Base-by-base conservation (phyloP, 768 basidiomycete species). In the Baorangia bicolor region DNA sequence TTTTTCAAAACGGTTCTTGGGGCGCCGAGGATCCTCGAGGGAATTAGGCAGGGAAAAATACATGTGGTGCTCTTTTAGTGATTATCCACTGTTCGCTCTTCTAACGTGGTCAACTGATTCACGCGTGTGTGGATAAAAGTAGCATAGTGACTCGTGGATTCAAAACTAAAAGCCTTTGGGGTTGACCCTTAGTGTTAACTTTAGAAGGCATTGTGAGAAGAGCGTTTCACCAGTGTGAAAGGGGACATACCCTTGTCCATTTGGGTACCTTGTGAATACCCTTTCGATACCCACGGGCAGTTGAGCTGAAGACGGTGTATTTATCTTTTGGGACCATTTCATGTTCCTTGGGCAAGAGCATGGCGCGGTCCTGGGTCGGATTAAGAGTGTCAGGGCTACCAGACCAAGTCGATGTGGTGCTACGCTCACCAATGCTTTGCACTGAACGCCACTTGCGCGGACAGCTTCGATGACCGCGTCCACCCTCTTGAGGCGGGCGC, bases 221-320 rank as follows among this genome's bases (percentile, higher is more conserved):
- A 16, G 42, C 33, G 4, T 48, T 49, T 39, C 20, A 20, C 27
- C 45, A 43, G 13, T 11, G 33, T 31, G 53, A 41, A 34, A 21
- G 23, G 25, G 31, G 27, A 75, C 88, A 56, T 61, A 95, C 94
- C 73, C 92, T 81, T 47, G 95, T 97, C 85, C 88, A 98, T 68
- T 97, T 96, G n/a, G 95, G 95, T 27, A 96, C 90, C 67, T 95
- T 95, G 75, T 98, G 95, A 46, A 97, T 93, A 25, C 92, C 90
- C 66, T 98, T 98, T 41, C 96, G 78, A 73, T 96, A 99, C 7
- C 91, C 89, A 55, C 72, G 78, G 1, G 77, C 75, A 38, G 81
- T 84, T 5, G 82, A 77, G 37, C 82, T 84, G 74, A 94, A 98
- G 20, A 90, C 84, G 4, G 95, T 97, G 76, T 98, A 99, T 73